A percentile compares a stretch with the other conserved stretches of the same genome.
phyloP scores from a whole-genome alignment of 1,139 yeast genomes.

The Ogataea hybrid region DNA sequence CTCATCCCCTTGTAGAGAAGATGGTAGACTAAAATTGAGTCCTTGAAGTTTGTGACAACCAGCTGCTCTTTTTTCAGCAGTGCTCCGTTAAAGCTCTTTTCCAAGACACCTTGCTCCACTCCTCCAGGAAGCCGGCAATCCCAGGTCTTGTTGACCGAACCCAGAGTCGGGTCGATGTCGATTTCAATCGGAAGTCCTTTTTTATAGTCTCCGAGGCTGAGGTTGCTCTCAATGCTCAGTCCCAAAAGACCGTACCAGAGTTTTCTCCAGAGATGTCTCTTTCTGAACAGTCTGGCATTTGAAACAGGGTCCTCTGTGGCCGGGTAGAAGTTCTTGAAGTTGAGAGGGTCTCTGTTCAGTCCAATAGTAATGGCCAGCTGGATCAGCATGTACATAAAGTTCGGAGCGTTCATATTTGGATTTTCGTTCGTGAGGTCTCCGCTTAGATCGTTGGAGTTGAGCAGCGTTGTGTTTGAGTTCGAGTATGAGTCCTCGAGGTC shows the following conservation, averaged over 20 bases:
- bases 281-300: constrained; percentile 30
- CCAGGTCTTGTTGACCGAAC: constrained; percentile 31
- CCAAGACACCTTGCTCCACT: constrained; percentile 34
- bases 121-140: constrained; percentile 36
- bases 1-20: constrained; percentile 37
- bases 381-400: constrained; percentile 31
- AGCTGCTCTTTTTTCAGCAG: constrained; percentile 34
- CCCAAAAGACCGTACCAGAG: constrained; percentile 34
- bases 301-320: constrained; percentile 28
- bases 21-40: constrained; percentile 35
- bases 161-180: constrained; percentile 32
- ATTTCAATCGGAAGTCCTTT: constrained; percentile 35
- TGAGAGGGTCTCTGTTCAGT: constrained; percentile 34
- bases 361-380: constrained; percentile 37
- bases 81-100: constrained; percentile 31
- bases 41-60: constrained; percentile 36
- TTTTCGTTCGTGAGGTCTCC: constrained; percentile 33
- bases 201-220: constrained; percentile 34
- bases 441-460: constrained; percentile 30
- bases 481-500: constrained; percentile 36
- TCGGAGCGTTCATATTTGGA: constrained; percentile 34
- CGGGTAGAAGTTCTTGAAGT: constrained; percentile 33
- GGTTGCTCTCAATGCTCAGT: constrained; percentile 31
- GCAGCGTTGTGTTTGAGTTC: constrained; percentile 23
- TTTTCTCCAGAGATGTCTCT: constrained; percentile 36